Base-by-base conservation (phyloP, 1,284 basidiomycete species). In the Wolfiporia cocos region DNA sequence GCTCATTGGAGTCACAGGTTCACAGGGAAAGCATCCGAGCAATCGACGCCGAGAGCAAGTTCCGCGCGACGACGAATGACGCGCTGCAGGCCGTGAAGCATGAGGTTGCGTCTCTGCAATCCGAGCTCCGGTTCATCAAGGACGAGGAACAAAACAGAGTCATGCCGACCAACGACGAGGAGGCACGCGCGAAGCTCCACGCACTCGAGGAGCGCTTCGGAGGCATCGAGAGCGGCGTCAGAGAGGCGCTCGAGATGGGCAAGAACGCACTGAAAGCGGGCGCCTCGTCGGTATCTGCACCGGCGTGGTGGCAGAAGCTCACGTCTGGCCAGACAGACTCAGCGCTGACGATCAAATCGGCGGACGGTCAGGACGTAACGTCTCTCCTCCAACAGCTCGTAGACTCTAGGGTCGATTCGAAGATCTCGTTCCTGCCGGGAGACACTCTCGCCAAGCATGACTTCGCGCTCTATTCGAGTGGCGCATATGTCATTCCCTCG, bases 391-490 rank as follows among this genome's bases (percentile, higher is more conserved):
- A 70, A 21, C 70, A 78, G 18, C 71, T 95, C 33, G 86, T 96
- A 54, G 82, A 92, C 49, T 64, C 70, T 23, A 76, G 81, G 0
- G 71, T 95, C 2, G 82, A 92, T 49, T 64, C 70, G 23, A 76
- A 81, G 0, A 71, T 95, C 2, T 69, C 78, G 28, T 69, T 70
- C 28, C 76, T 67, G 52, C 84, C 78, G 11, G 82, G 89, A 57
- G 93, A 97, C 58, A 74, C 67, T n/a, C 65, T 96, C 32, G 88
- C 78, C 0, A 78, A 78, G 32, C 69, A 85, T 0, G 95, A 99
- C 65, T 95, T 79, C 56, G 94, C 95, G 0, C 68, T 93, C 4
- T 83, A 85, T 61, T 86, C 90, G 5, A 78, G 77, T 2, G 94
- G 94, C 6, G 94, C 78, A 1, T 69, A 78, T 0, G 70, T 93